A percentile compares a stretch with the other conserved stretches of the same genome.
These are phyloP conservation scores for Acanthamoeba royreba DNA, from an alignment of 208 protist species.

Conservation along the genomic window DNA sequence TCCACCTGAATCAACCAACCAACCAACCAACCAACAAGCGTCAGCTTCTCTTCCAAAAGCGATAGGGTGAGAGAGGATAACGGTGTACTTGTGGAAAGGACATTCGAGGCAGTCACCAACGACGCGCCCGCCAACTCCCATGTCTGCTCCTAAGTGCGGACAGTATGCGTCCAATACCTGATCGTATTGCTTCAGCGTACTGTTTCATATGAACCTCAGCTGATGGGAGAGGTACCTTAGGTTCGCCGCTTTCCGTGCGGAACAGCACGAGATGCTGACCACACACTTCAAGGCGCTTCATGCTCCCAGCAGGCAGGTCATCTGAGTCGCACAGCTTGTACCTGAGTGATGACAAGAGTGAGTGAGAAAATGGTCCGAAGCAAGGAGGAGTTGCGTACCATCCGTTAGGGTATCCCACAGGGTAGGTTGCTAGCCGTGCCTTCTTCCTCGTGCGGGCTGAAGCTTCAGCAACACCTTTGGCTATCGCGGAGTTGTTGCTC, in stretches of 20 bases:
- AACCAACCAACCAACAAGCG: no score
- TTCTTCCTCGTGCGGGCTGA: background rate
- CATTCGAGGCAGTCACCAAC: conserved; percentile 45
- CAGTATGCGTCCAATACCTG: conserved; percentile 31
- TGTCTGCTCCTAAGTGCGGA: conserved; percentile 36
- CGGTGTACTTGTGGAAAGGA: conserved; percentile 34
- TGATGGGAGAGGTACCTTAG: no score
- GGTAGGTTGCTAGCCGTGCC: background rate
- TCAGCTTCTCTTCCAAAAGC: background rate
- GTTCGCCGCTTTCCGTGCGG: background rate
- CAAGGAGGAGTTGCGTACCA: background rate
- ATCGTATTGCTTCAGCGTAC: no score
- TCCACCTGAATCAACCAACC: background rate
- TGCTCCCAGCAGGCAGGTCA: background rate
- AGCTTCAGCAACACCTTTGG: background rate
- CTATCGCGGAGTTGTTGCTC: background rate
- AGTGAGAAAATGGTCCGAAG: background rate
- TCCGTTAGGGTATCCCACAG: conserved; percentile 32
- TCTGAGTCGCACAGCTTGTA: conserved; percentile 50
- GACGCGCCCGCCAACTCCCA: conserved; percentile 12
- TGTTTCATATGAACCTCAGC: no score
- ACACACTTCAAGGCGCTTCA: background rate
- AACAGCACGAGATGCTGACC: conserved; percentile 46
- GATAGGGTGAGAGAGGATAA: background rate
- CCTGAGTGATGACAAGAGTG: background rate